Base-by-base conservation (phyloP, 768 basidiomycete genomes). In the Mycena alexandri region DNA sequence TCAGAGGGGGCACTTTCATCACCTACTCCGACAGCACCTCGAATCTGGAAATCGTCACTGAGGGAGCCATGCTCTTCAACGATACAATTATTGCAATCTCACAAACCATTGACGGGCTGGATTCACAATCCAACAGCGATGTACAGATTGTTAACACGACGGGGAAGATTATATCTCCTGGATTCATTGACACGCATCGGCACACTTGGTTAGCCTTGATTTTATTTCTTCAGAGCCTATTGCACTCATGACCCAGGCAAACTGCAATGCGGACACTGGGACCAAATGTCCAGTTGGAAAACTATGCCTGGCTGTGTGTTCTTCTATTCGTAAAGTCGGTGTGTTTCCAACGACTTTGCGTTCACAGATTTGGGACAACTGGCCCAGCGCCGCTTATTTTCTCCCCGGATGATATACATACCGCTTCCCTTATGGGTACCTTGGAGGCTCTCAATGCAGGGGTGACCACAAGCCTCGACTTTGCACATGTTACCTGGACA, bases 101-200 rank as follows among this genome's bases (percentile, higher is more conserved):
- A 6, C 48, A 58, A 33, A 58, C 63, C 17, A 65, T 65, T 43
- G 56, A 65, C 34, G 63, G 62, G n/a, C 34, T 65, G 24, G 63
- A 65, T 52, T 51, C 63, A 5, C 55, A 65, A 51, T 57, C 56
- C n/a, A 42, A 41, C 13, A 22, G 51, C 22, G 63, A 2, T 51
- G 63, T 65, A 17, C 36, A 66, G 36, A 60, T 52, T 4, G 58
- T 66, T 10, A 61, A 66, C 48, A 61, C 65, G 50, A 66, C 65
- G 33, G 65, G 65, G 9, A 66, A 66, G 58, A 66, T 66, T 10
- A 66, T 66, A 54, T 59, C 64, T 10, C 63, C 63, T 34, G 63
- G 63, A 14, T 65, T 65, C 29, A 59, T 65, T 22, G 63, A 65
- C 47, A 65, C 63, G 19, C 63, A 65, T 59, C 47, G 63, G 55